Percentiles rank a stretch among this genome's conserved stretches.
Evolutionary conservation across 2,329 filamentous ascomycete genomes (phyloP).

Genomic region (Fusarium circinatum): DNA sequence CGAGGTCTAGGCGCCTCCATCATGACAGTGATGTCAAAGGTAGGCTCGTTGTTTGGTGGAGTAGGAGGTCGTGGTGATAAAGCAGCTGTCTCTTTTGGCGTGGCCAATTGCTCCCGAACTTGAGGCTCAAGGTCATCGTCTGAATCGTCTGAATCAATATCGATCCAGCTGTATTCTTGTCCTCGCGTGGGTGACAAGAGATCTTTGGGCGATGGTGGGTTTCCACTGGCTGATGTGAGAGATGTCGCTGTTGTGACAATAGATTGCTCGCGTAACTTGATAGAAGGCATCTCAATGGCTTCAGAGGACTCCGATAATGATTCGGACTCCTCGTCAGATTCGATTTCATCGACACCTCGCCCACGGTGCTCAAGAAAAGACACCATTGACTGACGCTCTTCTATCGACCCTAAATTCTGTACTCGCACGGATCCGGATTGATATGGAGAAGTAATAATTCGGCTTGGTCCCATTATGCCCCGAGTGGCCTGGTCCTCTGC

Average conservation of each 20-base stretch:
- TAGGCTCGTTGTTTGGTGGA: slow-evolving; percentile 35
- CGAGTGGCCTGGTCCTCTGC: slow-evolving; percentile 39
- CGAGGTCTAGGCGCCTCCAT: slow-evolving; percentile 19
- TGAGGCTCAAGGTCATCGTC: slow-evolving; percentile 30
- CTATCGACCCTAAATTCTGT: slow-evolving; percentile 49
- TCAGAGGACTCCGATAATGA: slow-evolving; percentile 47
- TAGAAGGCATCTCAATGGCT: slow-evolving; percentile 48
- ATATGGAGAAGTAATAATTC: slow-evolving; percentile 42
- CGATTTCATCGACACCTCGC: slow-evolving; percentile 32
- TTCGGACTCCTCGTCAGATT: slow-evolving; percentile 50
- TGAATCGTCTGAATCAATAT: slow-evolving; percentile 49
- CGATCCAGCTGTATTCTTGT: slow-evolving; percentile 52
- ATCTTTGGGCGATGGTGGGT: slow-evolving; percentile 42
- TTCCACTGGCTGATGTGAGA: slow-evolving; percentile 45
- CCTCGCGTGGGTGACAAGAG: slow-evolving; percentile 30
- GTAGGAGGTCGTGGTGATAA: slow-evolving; percentile 48
- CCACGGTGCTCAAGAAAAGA: slow-evolving; percentile 47
- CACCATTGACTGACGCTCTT: slow-evolving; percentile 50
- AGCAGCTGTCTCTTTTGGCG: slow-evolving; percentile 18
- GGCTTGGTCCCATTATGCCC: slow-evolving; percentile 26
- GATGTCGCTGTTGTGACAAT: slow-evolving; percentile 52
- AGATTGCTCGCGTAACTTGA: slow-evolving; percentile 49
- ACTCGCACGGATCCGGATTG: slow-evolving; percentile 46
- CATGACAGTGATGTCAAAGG: slow-evolving; percentile 31
- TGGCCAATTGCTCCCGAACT: slow-evolving; percentile 11